Conservation (phyloP, 2,329 filamentous ascomycete genomes). For the Harringtonia aguacate region DNA sequence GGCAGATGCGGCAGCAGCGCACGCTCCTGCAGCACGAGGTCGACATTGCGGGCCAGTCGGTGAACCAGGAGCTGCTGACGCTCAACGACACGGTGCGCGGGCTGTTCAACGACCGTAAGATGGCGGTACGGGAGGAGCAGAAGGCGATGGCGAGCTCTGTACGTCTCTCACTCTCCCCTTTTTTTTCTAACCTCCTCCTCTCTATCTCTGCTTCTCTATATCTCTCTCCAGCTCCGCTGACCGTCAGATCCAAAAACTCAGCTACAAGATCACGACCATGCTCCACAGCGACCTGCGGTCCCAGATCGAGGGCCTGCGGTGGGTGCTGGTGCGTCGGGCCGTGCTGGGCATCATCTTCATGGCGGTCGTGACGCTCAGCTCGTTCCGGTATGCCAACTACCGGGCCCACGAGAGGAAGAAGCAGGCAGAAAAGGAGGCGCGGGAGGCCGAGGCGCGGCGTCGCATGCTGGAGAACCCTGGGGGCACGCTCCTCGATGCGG, state of each 20-base stretch:
- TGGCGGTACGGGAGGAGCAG: slow-evolving; percentile 83
- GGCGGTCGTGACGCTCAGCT: slow-evolving; percentile 48
- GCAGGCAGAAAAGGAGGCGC: slow-evolving; percentile 29
- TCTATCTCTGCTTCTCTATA: too few species aligned
- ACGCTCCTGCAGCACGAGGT: slow-evolving; percentile 86
- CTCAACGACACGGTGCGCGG: slow-evolving; percentile 89
- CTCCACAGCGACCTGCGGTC: slow-evolving; percentile 86
- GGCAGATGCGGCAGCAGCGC: slow-evolving; percentile 72
- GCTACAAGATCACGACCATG: slow-evolving; percentile 88
- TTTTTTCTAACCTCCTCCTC: too few species aligned
- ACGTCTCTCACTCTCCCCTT: slow-evolving; percentile 19
- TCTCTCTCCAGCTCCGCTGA: too few species aligned
- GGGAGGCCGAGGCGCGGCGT: slow-evolving; percentile 30
- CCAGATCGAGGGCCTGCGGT: slow-evolving; percentile 82
- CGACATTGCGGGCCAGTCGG: slow-evolving; percentile 78
- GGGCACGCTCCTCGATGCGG: slow-evolving; percentile 35
- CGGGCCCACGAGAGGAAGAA: slow-evolving; percentile 37
- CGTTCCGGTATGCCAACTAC: slow-evolving; percentile 50
- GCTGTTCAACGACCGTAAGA: slow-evolving; percentile 92
- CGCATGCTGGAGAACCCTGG: slow-evolving; percentile 25
- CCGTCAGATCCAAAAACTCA: slow-evolving; percentile 73
- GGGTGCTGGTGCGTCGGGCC: slow-evolving; percentile 62
- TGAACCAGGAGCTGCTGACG: slow-evolving; percentile 71
- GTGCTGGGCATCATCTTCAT: slow-evolving; percentile 57
- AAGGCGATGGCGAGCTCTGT: slow-evolving; percentile 72